These are phyloP conservation scores for Aspergillus sp. DNA, from an alignment of 2,329 filamentous ascomycete species.

Conservation along the genomic window DNA sequence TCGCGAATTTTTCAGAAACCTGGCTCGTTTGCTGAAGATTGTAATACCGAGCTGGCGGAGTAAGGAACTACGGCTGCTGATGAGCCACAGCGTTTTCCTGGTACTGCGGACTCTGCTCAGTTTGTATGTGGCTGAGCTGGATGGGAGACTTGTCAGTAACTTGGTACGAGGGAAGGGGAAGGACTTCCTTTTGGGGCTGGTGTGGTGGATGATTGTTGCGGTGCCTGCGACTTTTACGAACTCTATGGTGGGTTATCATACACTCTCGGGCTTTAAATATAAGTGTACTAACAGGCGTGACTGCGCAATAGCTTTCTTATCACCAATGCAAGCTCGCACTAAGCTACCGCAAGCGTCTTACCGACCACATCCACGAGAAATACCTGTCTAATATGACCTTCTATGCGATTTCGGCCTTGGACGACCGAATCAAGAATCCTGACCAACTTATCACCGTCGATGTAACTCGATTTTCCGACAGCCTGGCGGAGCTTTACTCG, in stretches of 20 bases:
- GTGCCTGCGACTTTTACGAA: slow-evolving; percentile 97
- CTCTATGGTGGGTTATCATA: slow-evolving; percentile 73
- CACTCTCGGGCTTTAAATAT: not conserved
- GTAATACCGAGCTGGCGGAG: slow-evolving; percentile 88
- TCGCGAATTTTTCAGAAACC: slow-evolving; percentile 76
- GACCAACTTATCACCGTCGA: slow-evolving; percentile 97
- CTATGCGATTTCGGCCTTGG: slow-evolving; percentile 90
- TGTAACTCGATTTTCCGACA: slow-evolving; percentile 94
- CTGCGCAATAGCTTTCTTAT: slow-evolving; percentile 71
- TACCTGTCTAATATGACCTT: slow-evolving; percentile 98
- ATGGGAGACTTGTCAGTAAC: slow-evolving; percentile 88
- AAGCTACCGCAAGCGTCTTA: slow-evolving; percentile 88
- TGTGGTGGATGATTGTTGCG: slow-evolving; percentile 99
- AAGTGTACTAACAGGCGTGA: slow-evolving; percentile 4
- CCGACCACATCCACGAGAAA: slow-evolving; percentile 91
- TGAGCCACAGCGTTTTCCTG: slow-evolving; percentile 91
- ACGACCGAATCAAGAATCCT: slow-evolving; percentile 97
- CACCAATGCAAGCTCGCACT: slow-evolving; percentile 94
- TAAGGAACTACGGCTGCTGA: slow-evolving; percentile 79
- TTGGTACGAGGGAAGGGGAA: slow-evolving; percentile 87
- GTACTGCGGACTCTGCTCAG: slow-evolving; percentile 89
- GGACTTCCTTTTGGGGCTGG: slow-evolving; percentile 82
- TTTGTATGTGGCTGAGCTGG: slow-evolving; percentile 92
- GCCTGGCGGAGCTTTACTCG: slow-evolving; percentile 89
- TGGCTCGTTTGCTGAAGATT: slow-evolving; percentile 77